phyloP scores from a whole-genome alignment of 768 basidiomycete genomes.

The Xerocomus brunneocitrinus region DNA sequence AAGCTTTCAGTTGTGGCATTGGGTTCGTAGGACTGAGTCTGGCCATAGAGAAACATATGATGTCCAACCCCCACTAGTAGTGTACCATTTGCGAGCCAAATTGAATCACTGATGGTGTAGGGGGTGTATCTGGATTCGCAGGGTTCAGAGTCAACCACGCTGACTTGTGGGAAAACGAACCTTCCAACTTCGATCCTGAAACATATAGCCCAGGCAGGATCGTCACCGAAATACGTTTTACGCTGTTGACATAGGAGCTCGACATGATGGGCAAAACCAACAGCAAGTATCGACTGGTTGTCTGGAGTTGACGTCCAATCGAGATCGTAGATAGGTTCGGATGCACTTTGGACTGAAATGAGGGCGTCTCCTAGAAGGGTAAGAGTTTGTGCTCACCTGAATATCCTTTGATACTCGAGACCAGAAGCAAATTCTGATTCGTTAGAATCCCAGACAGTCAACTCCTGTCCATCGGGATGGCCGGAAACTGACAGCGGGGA shows the following conservation, averaged over 20 bases:
- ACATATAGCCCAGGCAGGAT: constrained; percentile 74
- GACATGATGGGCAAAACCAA: constrained; percentile 76
- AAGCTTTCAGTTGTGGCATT: constrained; percentile 43
- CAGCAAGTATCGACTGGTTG: constrained; percentile 84
- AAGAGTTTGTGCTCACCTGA: constrained; percentile 41
- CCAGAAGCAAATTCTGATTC: constrained; percentile 92
- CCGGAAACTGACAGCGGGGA: constrained; percentile 49
- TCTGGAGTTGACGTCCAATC: constrained; percentile 94
- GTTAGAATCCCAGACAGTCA: constrained; percentile 96
- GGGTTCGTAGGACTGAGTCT: constrained; percentile 27
- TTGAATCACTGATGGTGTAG: constrained; percentile 79
- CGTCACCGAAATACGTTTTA: constrained; percentile 85
- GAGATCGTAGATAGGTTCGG: constrained; percentile 70
- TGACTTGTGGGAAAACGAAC: constrained; percentile 39
- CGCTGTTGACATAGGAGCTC: constrained; percentile 91
- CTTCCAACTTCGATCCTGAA: constrained; percentile 63
- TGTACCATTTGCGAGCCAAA: constrained; percentile 83
- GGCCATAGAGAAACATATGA: constrained; percentile 77
- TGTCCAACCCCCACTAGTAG: constrained; percentile 80
- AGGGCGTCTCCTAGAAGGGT: background rate
- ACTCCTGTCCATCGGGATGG: constrained; percentile 58
- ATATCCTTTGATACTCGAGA: constrained; percentile 66
- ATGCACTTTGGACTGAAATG: constrained; percentile 16
- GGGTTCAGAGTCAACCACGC: background rate
- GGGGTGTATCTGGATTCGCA: constrained; percentile 58